Conservation (phyloP, 2,329 filamentous ascomycete species). For the Orbilia brochopaga region DNA sequence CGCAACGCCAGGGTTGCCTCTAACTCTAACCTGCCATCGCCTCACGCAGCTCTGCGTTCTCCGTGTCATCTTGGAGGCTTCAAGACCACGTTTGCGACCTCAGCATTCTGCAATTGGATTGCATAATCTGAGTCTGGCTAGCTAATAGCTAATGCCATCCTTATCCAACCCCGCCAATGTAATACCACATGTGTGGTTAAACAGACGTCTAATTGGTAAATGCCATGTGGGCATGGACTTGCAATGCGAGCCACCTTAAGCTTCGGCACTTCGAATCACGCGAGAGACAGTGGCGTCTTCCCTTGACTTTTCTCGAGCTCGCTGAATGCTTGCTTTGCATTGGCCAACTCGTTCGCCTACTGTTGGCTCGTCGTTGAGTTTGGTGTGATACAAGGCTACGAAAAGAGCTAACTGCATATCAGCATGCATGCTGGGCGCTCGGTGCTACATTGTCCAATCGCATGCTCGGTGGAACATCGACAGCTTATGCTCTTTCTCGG, state of each 20-base stretch:
- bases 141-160: too few relatives aligned
- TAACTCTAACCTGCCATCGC: neutral
- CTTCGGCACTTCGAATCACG: slow-evolving; percentile 1
- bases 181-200: slow-evolving; percentile 23
- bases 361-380: slow-evolving; percentile 11
- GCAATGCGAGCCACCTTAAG: neutral
- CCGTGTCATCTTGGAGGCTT: neutral
- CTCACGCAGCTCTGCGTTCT: too few relatives aligned
- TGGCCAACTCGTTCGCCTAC: neutral
- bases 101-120: slow-evolving; percentile 4
- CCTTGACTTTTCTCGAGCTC: neutral
- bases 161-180: slow-evolving; percentile 1
- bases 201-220: slow-evolving; percentile 28
- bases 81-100: neutral
- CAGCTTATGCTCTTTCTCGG: slow-evolving; percentile 2
- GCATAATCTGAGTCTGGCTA: slow-evolving; percentile 14
- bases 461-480: too few relatives aligned
- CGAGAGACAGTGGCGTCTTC: neutral
- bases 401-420: neutral
- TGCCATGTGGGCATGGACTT: slow-evolving; percentile 12
- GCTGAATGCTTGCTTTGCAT: neutral
- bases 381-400: slow-evolving; percentile 27
- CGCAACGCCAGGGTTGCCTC: neutral
- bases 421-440: too few relatives aligned
- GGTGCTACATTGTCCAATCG: too few relatives aligned